Evolutionary conservation across 2,329 filamentous ascomycete genomes (phyloP).

Genomic region (Penicillium nordicum): DNA sequence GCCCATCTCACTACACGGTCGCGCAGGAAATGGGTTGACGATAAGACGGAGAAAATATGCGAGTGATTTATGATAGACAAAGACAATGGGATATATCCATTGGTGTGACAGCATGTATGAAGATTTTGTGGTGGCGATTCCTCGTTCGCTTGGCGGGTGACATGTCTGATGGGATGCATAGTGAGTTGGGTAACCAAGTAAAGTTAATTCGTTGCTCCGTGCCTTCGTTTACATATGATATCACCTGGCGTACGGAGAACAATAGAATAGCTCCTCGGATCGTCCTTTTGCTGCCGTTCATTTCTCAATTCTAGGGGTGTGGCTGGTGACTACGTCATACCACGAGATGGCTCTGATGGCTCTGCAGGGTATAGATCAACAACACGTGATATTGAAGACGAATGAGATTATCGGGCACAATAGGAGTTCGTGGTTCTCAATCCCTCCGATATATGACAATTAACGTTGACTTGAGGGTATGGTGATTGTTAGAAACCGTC

Average conservation of each 20-base stretch:
- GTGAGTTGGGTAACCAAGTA: background rate
- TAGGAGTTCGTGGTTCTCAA: background rate
- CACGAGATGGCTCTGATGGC: background rate
- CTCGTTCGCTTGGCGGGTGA: background rate
- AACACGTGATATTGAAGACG: background rate
- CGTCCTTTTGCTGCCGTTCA: background rate
- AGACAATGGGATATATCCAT: slow-evolving; percentile 4
- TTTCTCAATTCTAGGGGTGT: background rate
- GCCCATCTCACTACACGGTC: background rate
- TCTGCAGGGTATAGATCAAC: slow-evolving; percentile 3
- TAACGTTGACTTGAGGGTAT: no score
- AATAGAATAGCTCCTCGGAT: background rate
- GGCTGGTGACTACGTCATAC: slow-evolving; percentile 3
- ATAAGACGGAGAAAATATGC: background rate
- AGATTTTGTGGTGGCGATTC: background rate
- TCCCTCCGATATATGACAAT: background rate
- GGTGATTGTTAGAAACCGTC: background rate
- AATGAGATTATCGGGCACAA: background rate
- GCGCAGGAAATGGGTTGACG: background rate
- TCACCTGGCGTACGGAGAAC: background rate
- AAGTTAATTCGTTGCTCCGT: background rate
- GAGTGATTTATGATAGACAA: background rate
- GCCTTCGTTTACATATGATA: background rate
- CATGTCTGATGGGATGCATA: background rate
- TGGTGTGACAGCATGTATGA: background rate